Base-by-base conservation (phyloP, 345 rosid genomes). In the Dipteronia sinensis region DNA sequence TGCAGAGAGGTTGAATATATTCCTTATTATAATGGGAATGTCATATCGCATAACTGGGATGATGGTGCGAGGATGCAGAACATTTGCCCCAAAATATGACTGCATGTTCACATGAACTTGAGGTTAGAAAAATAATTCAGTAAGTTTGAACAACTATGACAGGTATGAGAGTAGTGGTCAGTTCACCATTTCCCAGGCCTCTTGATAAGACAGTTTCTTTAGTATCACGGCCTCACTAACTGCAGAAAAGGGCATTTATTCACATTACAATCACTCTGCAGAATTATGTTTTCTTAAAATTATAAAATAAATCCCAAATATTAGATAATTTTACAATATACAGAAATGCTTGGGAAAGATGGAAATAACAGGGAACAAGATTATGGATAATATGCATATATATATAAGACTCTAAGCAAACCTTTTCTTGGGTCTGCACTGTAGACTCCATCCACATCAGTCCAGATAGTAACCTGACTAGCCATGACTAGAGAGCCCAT, bases 371-470 rank as follows among this genome's bases (percentile, higher is more conserved):
- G 15, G 15, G 16, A n/a, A 17, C 9, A 25, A n/a, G 64, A 65
- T 8, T 65, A 20, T 22, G n/a, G 20, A 59, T 61, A 53, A 63
- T 1, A 47, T 22, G 63, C 44, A 49, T n/a, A 65, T 20, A 72
- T 29, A 68, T 9, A 63, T 17, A 74, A 22, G 44, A 63, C 51
- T 59, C 20, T 59, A 46, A 16, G 78, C 87, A 78, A 20, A 96
- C 99, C 99, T 94, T 96, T 96, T 78, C 95, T 85, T 23, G 98
- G 99, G 83, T 97, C 99, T 13, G 99, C 99, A 78, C 99, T 97
- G 82, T 94, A 94, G 47, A 97, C 96, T 75, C 98, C 99, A 83
- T 97, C 93, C 73, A 97, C 99, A 82, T 97, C 99, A 1, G 99
- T 97, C 98, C 99, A 97, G 73, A 97, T 94, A 64, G 99, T 97